Evolutionary conservation across 2,329 filamentous ascomycete genomes (phyloP), one percentile per base, ranked within the genome.

Genomic region (Ceratocystiopsis brevicomis): DNA sequence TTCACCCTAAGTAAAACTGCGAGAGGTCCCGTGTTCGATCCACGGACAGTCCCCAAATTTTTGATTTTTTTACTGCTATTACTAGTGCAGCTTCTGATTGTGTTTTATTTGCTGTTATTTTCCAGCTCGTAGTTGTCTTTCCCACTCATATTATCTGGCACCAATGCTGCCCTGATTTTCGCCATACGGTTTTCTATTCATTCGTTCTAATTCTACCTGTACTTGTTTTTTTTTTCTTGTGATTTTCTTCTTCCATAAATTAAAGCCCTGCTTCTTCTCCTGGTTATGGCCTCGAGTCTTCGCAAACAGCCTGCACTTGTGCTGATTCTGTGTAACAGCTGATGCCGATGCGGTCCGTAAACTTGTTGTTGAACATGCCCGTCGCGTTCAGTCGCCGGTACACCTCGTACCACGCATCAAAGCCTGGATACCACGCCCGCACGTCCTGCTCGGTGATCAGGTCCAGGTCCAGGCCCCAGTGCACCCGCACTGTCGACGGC

Each of bases 301-400:
- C 19, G 19, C 19, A 21, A 21, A 21, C 19, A n/a, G n/a, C n/a
- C n/a, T 6, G 6, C 19, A 21, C 4, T 6, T 21, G 19, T 4
- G 19, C 19, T 30, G 5, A 30, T 30, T 4, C 8, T 9, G 5
- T 4, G 10, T 30, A 30, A 30, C 25, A 30, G 18, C 47, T 51
- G 44, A 53, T 47, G 15, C 49, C 47, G 9, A 54, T 40, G n/a
- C 53, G 45, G 2, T 53, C 47, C 0, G 53, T 54, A 15, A 54
- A 54, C 25, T 43, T 48, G 44, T 53, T 54, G 45, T 54, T 51
- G 45, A 54, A 54, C 52, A 54, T 54, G 16, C 52, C 53, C 10
- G 47, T 49, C n/a, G 43, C 40, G 39, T 54, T 54, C 15, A 53
- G 43, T 35, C 47, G 34, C 18, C 42, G 35, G 39, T 50, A 52